A percentile compares a stretch with the other conserved stretches of the same genome.
Conservation (phyloP, 108 stramenopile species). For the Nannochloropsis gaditana region DNA sequence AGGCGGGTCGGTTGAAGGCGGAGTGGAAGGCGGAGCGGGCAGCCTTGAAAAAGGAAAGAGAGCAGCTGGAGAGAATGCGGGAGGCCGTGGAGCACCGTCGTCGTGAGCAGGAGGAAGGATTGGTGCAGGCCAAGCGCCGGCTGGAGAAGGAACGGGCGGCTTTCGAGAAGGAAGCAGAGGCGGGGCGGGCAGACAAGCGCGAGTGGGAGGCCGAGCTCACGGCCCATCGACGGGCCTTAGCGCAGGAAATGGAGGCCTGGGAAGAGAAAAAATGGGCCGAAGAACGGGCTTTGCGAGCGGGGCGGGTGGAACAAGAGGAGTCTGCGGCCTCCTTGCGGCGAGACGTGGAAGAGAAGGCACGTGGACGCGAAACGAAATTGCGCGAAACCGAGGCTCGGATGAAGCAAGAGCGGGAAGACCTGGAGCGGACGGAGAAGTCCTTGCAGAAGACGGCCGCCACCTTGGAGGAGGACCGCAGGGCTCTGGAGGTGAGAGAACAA, state of each 20-base stretch:
- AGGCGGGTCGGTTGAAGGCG: neutral
- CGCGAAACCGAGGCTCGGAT: neutral
- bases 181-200: neutral
- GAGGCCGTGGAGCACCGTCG: neutral
- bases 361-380: neutral
- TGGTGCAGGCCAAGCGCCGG: neutral
- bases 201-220: neutral
- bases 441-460: neutral
- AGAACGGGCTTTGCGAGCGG: neutral
- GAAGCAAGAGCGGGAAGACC: neutral
- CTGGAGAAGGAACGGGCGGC: neutral
- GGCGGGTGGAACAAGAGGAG: neutral
- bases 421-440: neutral
- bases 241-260: neutral
- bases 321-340: neutral
- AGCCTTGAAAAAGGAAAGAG: neutral
- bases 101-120: neutral
- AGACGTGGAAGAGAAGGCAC: neutral
- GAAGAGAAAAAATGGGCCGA: neutral
- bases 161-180: neutral
- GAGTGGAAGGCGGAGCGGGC: neutral
- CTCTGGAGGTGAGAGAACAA: neutral
- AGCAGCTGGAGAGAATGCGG: neutral
- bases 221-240: neutral
- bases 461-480: neutral